Base-by-base conservation (phyloP, 1,139 yeast species). In the Arxiozyma slooffiae region DNA sequence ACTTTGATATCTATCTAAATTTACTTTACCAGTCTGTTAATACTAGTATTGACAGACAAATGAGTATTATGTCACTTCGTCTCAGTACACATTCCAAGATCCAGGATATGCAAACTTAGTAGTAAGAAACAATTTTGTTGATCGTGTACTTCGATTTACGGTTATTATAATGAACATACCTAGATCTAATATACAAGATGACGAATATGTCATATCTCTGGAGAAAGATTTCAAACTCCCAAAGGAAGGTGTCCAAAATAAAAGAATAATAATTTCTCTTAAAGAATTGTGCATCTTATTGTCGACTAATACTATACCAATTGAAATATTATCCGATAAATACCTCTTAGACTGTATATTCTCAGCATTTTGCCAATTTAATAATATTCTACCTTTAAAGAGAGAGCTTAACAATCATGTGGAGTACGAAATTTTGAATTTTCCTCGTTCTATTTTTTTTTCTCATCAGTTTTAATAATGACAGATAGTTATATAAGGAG, bases 391-490 rank as follows among this genome's bases (percentile, higher is more conserved):
- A 0, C 83, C 85, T 0, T 70, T 88, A 60, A 77, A 75, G 57
- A 74, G 97, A 55, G 96, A 88, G 61, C 79, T 80, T n/a, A 74
- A 77, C 16, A 81, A 80, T 52, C 98, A 92, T 65, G 88, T 92
- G 14, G 97, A 90, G 62, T 92, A 85, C 63, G 98, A 92, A 82
- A 82, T 45, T 88, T 87, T 21, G 89, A 85, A 50, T 90, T 92
- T 74, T 82, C 92, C 0, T 79, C 86, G 0, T 87, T 89, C 36
- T 80, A 84, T 55, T 86, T 81, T 63, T 82, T 81, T 9, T 76
- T 84, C 6, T 79, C 82, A 22, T 82, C 82, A 50, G 77, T 82
- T 60, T 76, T 81, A 0, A 86, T 82, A 53, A 57, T 67, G 63
- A 57, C 68, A 14, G 80, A 85, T 2, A 80, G 77, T 49, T 73